These are phyloP conservation scores for Sporothrix dimorphospora DNA, from an alignment of 2,329 filamentous ascomycete species.

Conservation along the genomic window DNA sequence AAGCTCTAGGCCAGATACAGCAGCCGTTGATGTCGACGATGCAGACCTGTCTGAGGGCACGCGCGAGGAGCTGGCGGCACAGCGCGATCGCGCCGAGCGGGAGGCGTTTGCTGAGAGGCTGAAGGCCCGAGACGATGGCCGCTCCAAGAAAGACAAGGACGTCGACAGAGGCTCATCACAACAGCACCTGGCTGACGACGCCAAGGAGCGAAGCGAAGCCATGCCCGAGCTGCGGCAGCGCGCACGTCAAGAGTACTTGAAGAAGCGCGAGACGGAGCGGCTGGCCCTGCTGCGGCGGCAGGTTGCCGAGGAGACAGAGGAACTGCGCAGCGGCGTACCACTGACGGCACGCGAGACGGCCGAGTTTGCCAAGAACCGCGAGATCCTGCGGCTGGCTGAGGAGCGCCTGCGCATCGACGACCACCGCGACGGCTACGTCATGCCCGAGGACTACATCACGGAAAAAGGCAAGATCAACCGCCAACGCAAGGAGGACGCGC, in stretches of 20 bases:
- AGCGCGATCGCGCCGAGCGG: constrained; percentile 72
- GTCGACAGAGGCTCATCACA: constrained; percentile 54
- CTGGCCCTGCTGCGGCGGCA: constrained; percentile 86
- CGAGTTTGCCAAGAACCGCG: constrained; percentile 86
- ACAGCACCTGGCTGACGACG: constrained; percentile 67
- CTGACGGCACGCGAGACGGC: constrained; percentile 79
- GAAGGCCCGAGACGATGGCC: constrained; percentile 69
- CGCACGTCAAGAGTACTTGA: constrained; percentile 89
- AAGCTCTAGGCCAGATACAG: not conserved
- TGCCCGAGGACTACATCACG: constrained; percentile 94
- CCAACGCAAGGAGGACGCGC: constrained; percentile 83
- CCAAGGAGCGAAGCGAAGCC: constrained; percentile 68
- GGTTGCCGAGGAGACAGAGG: constrained; percentile 83
- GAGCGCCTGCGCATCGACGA: constrained; percentile 88
- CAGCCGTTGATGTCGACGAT: constrained; percentile 40
- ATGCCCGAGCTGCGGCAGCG: constrained; percentile 79
- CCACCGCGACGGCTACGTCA: constrained; percentile 84
- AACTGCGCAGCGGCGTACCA: constrained; percentile 73
- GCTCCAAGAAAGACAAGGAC: constrained; percentile 63
- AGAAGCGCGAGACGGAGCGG: constrained; percentile 86
- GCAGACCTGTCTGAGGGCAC: constrained; percentile 64
- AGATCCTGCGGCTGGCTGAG: constrained; percentile 79
- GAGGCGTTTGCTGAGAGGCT: constrained; percentile 80
- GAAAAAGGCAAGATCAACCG: constrained; percentile 88
- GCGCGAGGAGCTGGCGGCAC: constrained; percentile 59